These are phyloP conservation scores for Botryotinia calthae DNA, from an alignment of 2,329 filamentous ascomycete genomes.

Conservation along the genomic window DNA sequence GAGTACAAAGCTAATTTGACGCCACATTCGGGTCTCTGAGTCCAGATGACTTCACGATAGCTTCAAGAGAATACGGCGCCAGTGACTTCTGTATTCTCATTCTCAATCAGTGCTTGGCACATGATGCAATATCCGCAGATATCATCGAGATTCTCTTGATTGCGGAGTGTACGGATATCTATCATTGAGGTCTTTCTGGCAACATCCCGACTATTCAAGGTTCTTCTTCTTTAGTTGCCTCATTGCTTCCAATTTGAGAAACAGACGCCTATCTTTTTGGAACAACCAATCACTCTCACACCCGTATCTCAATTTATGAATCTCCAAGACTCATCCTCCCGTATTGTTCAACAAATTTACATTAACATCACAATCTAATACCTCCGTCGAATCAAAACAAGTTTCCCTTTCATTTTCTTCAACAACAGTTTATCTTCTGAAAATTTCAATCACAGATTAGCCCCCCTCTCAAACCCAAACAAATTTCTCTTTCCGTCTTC, in stretches of 20 bases:
- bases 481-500: constrained; percentile 41
- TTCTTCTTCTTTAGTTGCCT: neutral
- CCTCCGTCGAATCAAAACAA: constrained; percentile 38
- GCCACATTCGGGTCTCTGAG: neutral
- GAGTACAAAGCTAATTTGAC: neutral
- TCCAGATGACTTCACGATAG: neutral
- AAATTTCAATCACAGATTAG: constrained; percentile 32
- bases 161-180: neutral
- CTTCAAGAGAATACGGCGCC: neutral
- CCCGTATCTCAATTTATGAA: neutral
- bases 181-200: neutral
- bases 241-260: neutral
- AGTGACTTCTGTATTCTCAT: neutral
- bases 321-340: neutral
- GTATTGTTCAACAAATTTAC: neutral
- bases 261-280: neutral
- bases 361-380: constrained; percentile 7
- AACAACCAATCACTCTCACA: neutral
- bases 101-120: neutral
- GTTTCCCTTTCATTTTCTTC: constrained; percentile 39
- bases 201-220: neutral
- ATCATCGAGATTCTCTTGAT: neutral
- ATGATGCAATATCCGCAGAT: neutral
- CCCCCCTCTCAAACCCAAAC: constrained; percentile 37
- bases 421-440: neutral